Percentiles rank a stretch among this genome's conserved stretches.
Conservation (phyloP, 2,329 filamentous ascomycete genomes). For the Cladophialophora exuberans region DNA sequence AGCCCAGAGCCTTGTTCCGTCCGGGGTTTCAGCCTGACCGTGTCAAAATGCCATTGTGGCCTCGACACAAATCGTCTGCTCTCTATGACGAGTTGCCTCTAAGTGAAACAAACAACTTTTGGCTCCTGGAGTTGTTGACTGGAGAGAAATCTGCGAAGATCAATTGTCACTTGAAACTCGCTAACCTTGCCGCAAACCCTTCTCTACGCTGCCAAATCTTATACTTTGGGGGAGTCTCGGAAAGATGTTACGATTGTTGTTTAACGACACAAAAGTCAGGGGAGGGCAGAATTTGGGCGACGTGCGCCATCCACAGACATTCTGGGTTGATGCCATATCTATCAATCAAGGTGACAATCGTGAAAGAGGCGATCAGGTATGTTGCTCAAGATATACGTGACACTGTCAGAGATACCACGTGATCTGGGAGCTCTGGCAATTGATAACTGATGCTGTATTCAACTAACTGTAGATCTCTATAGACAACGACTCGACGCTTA, state of each 20-base stretch:
- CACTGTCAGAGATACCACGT: no score
- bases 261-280: neutral
- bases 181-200: neutral
- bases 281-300: slow-evolving; percentile 44
- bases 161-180: neutral
- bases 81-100: neutral
- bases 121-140: neutral
- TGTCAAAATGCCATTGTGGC: neutral
- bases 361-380: slow-evolving; percentile 51
- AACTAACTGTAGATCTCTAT: no score
- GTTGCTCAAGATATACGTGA: no score
- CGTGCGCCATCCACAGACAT: slow-evolving; percentile 31
- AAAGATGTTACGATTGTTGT: slow-evolving; percentile 35
- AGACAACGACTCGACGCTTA: no score
- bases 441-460: no score
- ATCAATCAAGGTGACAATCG: slow-evolving; percentile 34
- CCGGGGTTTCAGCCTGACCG: no score
- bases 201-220: neutral
- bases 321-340: slow-evolving; percentile 49
- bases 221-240: neutral
- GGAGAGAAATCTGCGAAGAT: neutral
- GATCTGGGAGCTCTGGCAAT: no score
- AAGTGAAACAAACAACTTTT: neutral
- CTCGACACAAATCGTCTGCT: neutral
- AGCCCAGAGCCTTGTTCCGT: no score